phyloP scores from a whole-genome alignment of 1,284 basidiomycete genomes.

The Sporisorium scitamineum region DNA sequence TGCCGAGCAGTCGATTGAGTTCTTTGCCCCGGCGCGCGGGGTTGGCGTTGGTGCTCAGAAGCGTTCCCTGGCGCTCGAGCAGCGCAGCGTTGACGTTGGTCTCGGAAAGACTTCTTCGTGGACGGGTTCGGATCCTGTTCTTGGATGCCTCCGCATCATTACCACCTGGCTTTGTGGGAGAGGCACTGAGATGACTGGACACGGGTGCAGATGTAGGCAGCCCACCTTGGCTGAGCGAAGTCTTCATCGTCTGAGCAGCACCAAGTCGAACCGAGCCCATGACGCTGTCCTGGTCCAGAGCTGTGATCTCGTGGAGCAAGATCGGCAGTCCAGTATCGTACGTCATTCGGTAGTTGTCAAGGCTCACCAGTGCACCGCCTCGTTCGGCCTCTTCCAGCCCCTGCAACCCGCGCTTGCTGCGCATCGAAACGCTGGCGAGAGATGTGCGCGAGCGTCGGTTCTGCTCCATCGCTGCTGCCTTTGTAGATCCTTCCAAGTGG shows the following conservation, averaged over 20 bases:
- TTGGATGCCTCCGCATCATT: not conserved
- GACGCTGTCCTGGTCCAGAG: constrained; percentile 55
- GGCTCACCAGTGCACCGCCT: constrained; percentile 55
- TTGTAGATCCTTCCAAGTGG: constrained; percentile 26
- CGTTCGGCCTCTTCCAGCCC: constrained; percentile 57
- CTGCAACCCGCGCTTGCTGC: constrained; percentile 47
- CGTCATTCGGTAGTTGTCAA: constrained; percentile 46
- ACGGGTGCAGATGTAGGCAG: constrained; percentile 4
- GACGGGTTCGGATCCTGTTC: constrained; percentile 33
- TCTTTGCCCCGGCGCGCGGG: constrained; percentile 58
- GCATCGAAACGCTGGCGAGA: constrained; percentile 47
- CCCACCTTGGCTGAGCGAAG: constrained; percentile 17
- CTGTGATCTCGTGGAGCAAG: constrained; percentile 46
- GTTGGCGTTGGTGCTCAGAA: constrained; percentile 55
- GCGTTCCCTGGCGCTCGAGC: constrained; percentile 57
- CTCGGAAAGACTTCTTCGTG: constrained; percentile 40
- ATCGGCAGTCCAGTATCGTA: constrained; percentile 53
- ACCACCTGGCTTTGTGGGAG: not conserved
- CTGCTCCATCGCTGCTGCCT: constrained; percentile 34
- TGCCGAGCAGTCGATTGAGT: constrained; percentile 56
- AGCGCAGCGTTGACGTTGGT: constrained; percentile 25
- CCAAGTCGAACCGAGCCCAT: constrained; percentile 40
- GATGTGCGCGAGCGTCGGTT: constrained; percentile 40
- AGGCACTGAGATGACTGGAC: constrained; percentile 14
- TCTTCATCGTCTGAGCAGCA: constrained; percentile 22